A percentile compares a stretch with the other conserved stretches of the same genome.
These are phyloP conservation scores for Eucalyptus urophylla DNA, from an alignment of 345 rosid species.

Conservation along the genomic window DNA sequence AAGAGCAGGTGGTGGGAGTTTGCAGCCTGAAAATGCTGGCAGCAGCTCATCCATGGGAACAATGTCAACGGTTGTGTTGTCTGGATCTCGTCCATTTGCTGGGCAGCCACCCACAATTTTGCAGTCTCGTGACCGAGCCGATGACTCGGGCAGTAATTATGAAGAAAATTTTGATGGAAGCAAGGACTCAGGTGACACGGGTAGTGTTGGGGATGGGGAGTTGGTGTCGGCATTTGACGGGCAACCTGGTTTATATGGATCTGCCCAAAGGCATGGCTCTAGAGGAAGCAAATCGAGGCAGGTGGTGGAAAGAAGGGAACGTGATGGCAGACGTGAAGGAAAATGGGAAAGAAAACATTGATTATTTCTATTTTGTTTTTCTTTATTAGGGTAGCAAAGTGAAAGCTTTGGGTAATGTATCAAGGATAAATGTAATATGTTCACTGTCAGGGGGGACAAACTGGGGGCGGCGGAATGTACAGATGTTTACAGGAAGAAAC, in stretches of 20 bases:
- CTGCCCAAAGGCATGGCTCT: conserved; percentile 47
- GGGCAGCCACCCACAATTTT: conserved; percentile 70
- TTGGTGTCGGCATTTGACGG: conserved; percentile 47
- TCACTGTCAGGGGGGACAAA: not conserved
- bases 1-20: conserved; percentile 21
- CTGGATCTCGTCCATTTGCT: conserved; percentile 47
- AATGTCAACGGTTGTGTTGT: conserved; percentile 34
- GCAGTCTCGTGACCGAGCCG: conserved; percentile 62
- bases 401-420: not conserved
- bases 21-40: conserved; percentile 25
- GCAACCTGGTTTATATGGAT: conserved; percentile 15
- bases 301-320: conserved; percentile 54
- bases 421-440: not conserved
- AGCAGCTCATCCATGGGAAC: conserved; percentile 20
- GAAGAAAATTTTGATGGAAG: conserved; percentile 72
- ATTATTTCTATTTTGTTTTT: not conserved
- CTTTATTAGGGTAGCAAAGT: not conserved
- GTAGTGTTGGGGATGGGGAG: conserved; percentile 67
- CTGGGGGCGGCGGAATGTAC: not conserved
- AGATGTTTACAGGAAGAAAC: not conserved
- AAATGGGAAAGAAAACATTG: conserved; percentile 85
- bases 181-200: conserved; percentile 66
- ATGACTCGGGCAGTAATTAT: conserved; percentile 52
- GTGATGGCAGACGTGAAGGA: conserved; percentile 59
- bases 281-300: conserved; percentile 69